Base-by-base conservation (phyloP, 257 asterid species). In the Asclepias syriaca region DNA sequence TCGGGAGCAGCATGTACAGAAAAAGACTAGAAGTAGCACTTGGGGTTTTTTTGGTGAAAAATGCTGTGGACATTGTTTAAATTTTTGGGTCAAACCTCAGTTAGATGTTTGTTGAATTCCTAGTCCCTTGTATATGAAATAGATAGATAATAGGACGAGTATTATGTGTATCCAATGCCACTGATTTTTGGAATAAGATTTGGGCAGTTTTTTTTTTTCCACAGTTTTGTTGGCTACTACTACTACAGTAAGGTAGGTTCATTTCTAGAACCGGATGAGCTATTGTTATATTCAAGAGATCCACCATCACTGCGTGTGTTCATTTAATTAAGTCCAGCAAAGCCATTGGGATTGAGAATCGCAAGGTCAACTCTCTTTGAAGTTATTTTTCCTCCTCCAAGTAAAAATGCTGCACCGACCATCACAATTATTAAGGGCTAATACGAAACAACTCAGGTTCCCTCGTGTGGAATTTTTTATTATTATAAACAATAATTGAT, bases 291-390 rank as follows among this genome's bases (percentile, higher is more conserved):
- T 50, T 50, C 16, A 14, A 48, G 53, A 48, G 18, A 12, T 48
- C 53, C 14, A 24, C 27, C 27, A 24, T 24, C 27, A 24, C 27
- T 24, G 27, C 0, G 27, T 24, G 27, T 24, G 27, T 24, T 24
- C 0, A 24, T 24, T 24, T 24, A 29, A 29, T 29, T 66, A 22
- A 18, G n/a, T 19, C 50, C 21, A 19, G 40, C 66, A 53, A 60
- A 69, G 71, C 43, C 68, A 71, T 71, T 66, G 77, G 70, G 80
- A 71, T 71, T 48, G 61, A 21, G 53, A 65, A 56, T 66, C 13
- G 7, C 0, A 46, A 66, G 72, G 80, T 77, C 77, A 77, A 71
- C 80, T 69, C 40, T 24, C 50, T 51, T 68, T 6, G n/a, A 50
- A 4, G 18, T 15, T 50, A 66, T 0, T 48, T 16, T 68, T 22